A percentile compares a stretch with the other conserved stretches of the same genome.
phyloP scores from a whole-genome alignment of 116 monocot genomes.

The Dioscorea cayenensis region DNA sequence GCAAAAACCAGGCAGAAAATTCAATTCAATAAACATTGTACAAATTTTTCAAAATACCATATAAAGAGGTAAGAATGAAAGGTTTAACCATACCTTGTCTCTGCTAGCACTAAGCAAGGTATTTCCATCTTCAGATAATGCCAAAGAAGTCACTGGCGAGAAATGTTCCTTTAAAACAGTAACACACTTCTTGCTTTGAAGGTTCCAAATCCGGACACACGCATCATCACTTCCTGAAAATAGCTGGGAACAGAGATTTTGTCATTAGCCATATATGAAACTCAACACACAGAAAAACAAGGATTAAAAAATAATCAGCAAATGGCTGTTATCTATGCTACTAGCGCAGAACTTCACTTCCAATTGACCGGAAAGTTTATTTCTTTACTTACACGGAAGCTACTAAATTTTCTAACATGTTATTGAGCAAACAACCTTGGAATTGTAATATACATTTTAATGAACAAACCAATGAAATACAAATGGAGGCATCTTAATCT shows the following conservation, averaged over 20 bases:
- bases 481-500: no score
- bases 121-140: slow-evolving; percentile 62
- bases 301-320: background rate
- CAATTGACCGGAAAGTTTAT: no score
- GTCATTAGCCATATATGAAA: slow-evolving; percentile 8
- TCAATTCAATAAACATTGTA: no score
- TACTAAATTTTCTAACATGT: no score
- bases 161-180: slow-evolving; percentile 75
- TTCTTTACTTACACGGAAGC: no score
- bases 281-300: background rate
- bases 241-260: slow-evolving; percentile 40
- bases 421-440: no score
- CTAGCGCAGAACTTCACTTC: no score
- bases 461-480: no score
- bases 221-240: slow-evolving; percentile 96
- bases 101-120: slow-evolving; percentile 74
- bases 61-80: background rate
- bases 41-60: no score
- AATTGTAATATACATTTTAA: no score
- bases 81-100: slow-evolving; percentile 48
- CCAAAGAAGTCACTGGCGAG: slow-evolving; percentile 78
- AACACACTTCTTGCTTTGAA: slow-evolving; percentile 73
- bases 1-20: no score
- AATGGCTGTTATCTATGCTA: no score
- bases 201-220: slow-evolving; percentile 71